These are phyloP conservation scores for Tylopilus sp. DNA, from an alignment of 768 basidiomycete genomes.

Conservation along the genomic window DNA sequence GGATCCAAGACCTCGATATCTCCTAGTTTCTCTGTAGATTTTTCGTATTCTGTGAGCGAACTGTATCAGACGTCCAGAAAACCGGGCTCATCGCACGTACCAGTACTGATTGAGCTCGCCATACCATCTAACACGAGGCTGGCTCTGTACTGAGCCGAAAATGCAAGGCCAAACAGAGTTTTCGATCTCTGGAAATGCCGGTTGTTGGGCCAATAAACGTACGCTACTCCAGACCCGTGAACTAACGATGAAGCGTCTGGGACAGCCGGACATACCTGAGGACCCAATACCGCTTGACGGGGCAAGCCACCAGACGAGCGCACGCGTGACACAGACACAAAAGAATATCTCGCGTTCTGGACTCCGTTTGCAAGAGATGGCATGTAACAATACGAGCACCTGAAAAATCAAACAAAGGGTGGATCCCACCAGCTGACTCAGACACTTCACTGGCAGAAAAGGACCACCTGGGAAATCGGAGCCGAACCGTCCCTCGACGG, in stretches of 20 bases:
- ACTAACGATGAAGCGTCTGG: not conserved
- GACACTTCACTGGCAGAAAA: constrained; percentile 28
- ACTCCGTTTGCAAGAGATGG: constrained; percentile 14
- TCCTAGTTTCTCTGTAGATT: constrained; percentile 31
- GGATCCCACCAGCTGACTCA: constrained; percentile 21
- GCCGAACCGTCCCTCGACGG: constrained; percentile 23
- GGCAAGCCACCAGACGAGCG: constrained; percentile 29
- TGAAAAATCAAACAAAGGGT: constrained; percentile 29
- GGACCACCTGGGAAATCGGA: constrained; percentile 36
- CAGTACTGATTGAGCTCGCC: constrained; percentile 26
- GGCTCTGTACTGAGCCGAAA: constrained; percentile 33
- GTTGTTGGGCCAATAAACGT: constrained; percentile 39
- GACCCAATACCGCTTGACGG: constrained; percentile 36
- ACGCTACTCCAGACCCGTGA: constrained; percentile 27
- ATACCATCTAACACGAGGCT: constrained; percentile 39
- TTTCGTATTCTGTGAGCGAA: constrained; percentile 34
- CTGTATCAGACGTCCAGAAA: not conserved
- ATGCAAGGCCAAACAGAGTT: constrained; percentile 38
- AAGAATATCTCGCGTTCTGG: constrained; percentile 30
- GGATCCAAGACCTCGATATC: constrained; percentile 29
- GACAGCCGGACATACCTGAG: constrained; percentile 27
- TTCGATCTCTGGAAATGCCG: constrained; percentile 36
- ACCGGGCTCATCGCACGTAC: constrained; percentile 13
- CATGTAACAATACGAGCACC: constrained; percentile 15
- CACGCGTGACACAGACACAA: constrained; percentile 27